phyloP scores from a whole-genome alignment of 495 filamentous ascomycete genomes.

The Annulohypoxylon maeteangense region DNA sequence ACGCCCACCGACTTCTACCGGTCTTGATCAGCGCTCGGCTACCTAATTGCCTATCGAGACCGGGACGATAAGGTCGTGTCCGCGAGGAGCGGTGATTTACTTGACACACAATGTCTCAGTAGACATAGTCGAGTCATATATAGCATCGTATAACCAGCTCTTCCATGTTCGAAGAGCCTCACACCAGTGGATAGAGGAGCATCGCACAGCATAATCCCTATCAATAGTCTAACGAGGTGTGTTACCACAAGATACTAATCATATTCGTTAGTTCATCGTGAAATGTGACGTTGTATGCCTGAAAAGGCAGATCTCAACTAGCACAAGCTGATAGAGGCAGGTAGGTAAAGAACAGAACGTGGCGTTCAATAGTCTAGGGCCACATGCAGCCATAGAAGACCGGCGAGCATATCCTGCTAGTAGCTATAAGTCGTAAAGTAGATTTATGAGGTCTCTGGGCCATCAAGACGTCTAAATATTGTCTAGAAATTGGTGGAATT shows the following conservation, averaged over 20 bases:
- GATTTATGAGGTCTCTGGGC: neutral
- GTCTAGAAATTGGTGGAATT: neutral
- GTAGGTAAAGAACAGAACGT: neutral
- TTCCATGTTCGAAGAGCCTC: neutral
- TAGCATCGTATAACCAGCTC: neutral
- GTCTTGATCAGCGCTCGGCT: neutral
- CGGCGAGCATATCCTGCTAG: neutral
- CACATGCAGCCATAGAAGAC: neutral
- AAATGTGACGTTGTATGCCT: slow-evolving; percentile 1
- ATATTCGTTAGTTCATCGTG: neutral
- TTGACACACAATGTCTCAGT: neutral
- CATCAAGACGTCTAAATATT: neutral
- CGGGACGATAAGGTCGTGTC: neutral
- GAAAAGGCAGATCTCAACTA: neutral
- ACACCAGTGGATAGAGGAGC: neutral
- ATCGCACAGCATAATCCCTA: neutral
- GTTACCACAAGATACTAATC: neutral
- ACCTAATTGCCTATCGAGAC: slow-evolving; percentile 1
- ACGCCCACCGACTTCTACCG: neutral
- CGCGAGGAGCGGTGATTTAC: neutral
- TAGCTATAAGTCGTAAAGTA: neutral
- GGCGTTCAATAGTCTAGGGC: neutral
- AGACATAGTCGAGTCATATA: neutral
- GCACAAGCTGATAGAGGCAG: neutral
- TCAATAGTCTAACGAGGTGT: neutral